Evolutionary conservation across 2,329 filamentous ascomycete species (phyloP), one percentile per base, ranked within the genome.

Genomic region (Ambrosiella cleistominuta): DNA sequence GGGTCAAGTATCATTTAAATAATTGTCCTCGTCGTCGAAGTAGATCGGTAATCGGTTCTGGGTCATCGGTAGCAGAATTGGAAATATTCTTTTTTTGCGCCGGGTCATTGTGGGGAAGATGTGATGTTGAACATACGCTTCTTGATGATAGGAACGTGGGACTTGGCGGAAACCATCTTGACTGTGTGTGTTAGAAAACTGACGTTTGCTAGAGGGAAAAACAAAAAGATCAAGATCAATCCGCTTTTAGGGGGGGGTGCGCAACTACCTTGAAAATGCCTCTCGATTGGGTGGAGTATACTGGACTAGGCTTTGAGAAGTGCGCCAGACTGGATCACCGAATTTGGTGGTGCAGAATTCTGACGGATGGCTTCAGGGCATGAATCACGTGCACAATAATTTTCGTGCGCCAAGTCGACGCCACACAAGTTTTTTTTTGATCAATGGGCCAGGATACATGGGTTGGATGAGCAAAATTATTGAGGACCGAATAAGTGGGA

Each of bases 81-180:
- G 35, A 19, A 51, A 49, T 49, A 15, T 51, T 35, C 27, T 35
- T 51, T 51, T 51, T 35, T 51, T 15, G 47, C 27, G 13, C 17
- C 35, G 47, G 19, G n/a, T 37, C n/a, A 27, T 13, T 5, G 47
- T 15, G 12, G 45, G 47, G 47, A 19, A 35, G 12, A 36, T 35
- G 19, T 51, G 12, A 35, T 60, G 39, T 17, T 59, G 45, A 64
- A 66, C 88, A 72, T 91, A 95, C 89, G 89, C 89, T 98, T 98
- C 88, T 98, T 98, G 73, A 98, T 88, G 82, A 98, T 98, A 71
- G 90, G 85, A 73, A 97, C 83, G 78, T 97, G 93, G 82, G 95
- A 94, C 87, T 94, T 95, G 77, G 91, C 87, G 85, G 90, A 82
- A 82, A 91, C 89, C 93, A 97, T 97, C 90, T 91, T 66, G 59